Percentiles rank a stretch among this genome's conserved stretches.
These are phyloP conservation scores for Volvox africanus DNA, from an alignment of 139 green algal species.

Conservation along the genomic window DNA sequence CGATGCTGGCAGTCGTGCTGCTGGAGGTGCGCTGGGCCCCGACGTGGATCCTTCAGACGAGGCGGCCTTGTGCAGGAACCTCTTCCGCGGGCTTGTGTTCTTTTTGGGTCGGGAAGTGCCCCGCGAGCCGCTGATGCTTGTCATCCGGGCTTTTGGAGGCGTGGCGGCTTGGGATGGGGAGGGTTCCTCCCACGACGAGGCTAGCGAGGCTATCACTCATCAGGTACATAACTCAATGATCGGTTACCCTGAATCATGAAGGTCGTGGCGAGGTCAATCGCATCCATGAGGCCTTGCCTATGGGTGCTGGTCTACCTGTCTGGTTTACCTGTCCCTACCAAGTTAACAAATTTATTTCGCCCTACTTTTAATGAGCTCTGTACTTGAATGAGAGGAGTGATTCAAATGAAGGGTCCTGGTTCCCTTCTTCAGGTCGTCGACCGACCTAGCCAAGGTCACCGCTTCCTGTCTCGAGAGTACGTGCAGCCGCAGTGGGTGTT, in stretches of 20 bases:
- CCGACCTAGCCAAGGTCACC: constrained; percentile 81
- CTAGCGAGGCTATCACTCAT: constrained; percentile 92
- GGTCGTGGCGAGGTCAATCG: too few relatives aligned
- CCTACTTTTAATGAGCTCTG: too few relatives aligned
- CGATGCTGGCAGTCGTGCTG: constrained; percentile 56
- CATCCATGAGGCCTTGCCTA: too few relatives aligned
- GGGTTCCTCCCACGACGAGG: constrained; percentile 82
- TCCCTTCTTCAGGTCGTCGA: constrained; percentile 72
- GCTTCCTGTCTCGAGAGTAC: constrained; percentile 87
- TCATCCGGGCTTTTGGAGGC: constrained; percentile 95
- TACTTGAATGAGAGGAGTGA: too few relatives aligned
- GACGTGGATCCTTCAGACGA: constrained; percentile 77
- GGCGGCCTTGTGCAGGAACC: constrained; percentile 73
- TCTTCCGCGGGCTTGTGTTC: constrained; percentile 93
- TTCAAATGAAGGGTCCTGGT: too few relatives aligned
- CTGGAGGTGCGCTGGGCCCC: constrained; percentile 69
- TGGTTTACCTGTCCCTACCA: too few relatives aligned
- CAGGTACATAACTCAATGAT: constrained; percentile 55
- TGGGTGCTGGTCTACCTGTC: too few relatives aligned
- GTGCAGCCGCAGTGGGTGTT: constrained; percentile 99
- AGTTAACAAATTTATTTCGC: too few relatives aligned
- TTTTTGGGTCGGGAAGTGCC: constrained; percentile 94
- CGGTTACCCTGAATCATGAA: too few relatives aligned
- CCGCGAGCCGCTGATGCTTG: constrained; percentile 91
- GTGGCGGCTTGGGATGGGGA: constrained; percentile 91